These are phyloP conservation scores for Neonectria coccinea DNA, from an alignment of 2,329 filamentous ascomycete species.

Conservation along the genomic window DNA sequence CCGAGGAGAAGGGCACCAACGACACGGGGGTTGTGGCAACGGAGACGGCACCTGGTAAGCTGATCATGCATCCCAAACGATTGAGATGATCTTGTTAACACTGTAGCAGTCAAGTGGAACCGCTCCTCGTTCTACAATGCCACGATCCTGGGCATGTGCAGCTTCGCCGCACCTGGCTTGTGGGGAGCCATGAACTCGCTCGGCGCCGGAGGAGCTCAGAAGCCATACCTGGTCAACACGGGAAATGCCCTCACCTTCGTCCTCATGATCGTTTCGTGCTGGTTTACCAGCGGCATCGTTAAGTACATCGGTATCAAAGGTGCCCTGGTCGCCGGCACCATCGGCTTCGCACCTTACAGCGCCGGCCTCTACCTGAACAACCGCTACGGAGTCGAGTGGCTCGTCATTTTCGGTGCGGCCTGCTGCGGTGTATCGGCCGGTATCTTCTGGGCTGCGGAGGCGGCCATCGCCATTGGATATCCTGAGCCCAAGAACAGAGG, in stretches of 20 bases:
- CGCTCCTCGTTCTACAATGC: slow-evolving; percentile 45
- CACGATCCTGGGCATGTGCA: slow-evolving; percentile 46
- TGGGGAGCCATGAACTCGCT: slow-evolving; percentile 48
- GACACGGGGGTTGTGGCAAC: not conserved
- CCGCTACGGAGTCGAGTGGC: slow-evolving; percentile 57
- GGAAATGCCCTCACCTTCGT: slow-evolving; percentile 64
- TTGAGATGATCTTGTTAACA: not conserved
- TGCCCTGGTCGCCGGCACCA: slow-evolving; percentile 56
- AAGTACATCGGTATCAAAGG: slow-evolving; percentile 48
- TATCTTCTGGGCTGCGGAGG: slow-evolving; percentile 52
- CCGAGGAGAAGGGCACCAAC: not conserved
- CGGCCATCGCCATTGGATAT: slow-evolving; percentile 64
- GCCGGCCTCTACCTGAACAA: slow-evolving; percentile 59
- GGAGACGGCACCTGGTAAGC: slow-evolving; percentile 2
- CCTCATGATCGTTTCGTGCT: slow-evolving; percentile 61
- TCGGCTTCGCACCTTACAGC: slow-evolving; percentile 58
- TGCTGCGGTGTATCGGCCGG: slow-evolving; percentile 56
- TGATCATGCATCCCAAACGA: not conserved
- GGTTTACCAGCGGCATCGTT: slow-evolving; percentile 55
- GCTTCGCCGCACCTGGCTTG: slow-evolving; percentile 45
- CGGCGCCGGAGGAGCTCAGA: slow-evolving; percentile 61
- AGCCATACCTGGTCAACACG: slow-evolving; percentile 73
- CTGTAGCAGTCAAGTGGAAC: slow-evolving; percentile 41
- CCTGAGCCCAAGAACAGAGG: slow-evolving; percentile 74
- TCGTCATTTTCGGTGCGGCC: slow-evolving; percentile 56